Conservation (phyloP, 805 yeast genomes). For the Candida broadrunensis region DNA sequence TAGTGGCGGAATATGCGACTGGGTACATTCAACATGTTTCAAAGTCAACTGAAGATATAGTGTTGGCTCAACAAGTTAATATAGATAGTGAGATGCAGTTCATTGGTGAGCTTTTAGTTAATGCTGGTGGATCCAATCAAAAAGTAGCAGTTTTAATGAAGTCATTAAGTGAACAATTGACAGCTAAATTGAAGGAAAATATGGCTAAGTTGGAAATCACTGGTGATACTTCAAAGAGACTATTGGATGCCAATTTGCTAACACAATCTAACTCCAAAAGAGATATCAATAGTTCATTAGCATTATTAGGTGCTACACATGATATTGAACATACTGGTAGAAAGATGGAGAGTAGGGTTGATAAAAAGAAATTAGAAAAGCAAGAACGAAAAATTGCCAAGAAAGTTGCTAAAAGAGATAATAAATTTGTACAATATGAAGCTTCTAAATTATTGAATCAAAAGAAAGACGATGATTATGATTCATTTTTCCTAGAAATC, state of each 20-base stretch:
- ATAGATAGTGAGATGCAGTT: slow-evolving; percentile 67
- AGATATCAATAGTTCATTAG: slow-evolving; percentile 73
- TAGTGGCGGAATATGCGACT: slow-evolving; percentile 84
- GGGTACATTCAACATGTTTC: slow-evolving; percentile 87
- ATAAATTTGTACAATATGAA: slow-evolving; percentile 82
- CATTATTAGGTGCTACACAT: slow-evolving; percentile 69
- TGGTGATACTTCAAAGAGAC: slow-evolving; percentile 85
- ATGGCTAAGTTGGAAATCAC: slow-evolving; percentile 73
- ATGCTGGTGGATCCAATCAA: slow-evolving; percentile 76
- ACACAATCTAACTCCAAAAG: slow-evolving; percentile 55
- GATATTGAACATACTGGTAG: slow-evolving; percentile 92
- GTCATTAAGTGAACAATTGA: slow-evolving; percentile 46
- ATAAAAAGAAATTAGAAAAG: slow-evolving; percentile 92
- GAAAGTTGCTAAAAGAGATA: slow-evolving; percentile 88
- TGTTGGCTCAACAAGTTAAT: slow-evolving; percentile 69
- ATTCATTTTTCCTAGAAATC: slow-evolving; percentile 89
- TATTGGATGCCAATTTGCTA: slow-evolving; percentile 73
- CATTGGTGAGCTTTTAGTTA: slow-evolving; percentile 58
- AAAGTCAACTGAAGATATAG: slow-evolving; percentile 76
- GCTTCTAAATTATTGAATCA: slow-evolving; percentile 86
- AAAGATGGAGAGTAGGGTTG: slow-evolving; percentile 90
- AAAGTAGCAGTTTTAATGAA: slow-evolving; percentile 51
- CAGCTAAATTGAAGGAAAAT: slow-evolving; percentile 57
- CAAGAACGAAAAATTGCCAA: slow-evolving; percentile 97
- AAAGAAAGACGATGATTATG: slow-evolving; percentile 72